Conservation (phyloP, 345 rosid genomes). For the Balakata baccata region DNA sequence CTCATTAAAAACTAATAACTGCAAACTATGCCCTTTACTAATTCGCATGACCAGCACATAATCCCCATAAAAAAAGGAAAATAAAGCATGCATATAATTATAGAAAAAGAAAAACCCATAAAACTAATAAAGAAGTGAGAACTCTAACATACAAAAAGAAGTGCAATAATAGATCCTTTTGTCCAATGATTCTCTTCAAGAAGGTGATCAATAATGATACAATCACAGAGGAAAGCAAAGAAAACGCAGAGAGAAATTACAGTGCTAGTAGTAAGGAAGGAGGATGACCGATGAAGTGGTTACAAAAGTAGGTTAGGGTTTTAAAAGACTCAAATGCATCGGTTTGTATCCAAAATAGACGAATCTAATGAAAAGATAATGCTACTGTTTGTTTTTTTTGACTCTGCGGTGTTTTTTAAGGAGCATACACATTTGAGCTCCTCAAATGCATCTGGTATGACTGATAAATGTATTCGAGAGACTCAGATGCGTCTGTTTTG, state of each 20-base stretch:
- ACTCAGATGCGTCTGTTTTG: too few species aligned
- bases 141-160: slow-evolving; percentile 39
- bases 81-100: neutral
- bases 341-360: too few species aligned
- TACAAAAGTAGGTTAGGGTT: too few species aligned
- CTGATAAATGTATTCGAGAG: too few species aligned
- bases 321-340: too few species aligned
- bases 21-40: slow-evolving; percentile 33
- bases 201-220: slow-evolving; percentile 60
- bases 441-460: too few species aligned
- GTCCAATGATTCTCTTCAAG: slow-evolving; percentile 74
- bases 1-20: slow-evolving; percentile 48
- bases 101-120: neutral
- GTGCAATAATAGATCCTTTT: slow-evolving; percentile 65
- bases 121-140: neutral
- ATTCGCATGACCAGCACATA: slow-evolving; percentile 50
- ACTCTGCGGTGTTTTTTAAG: too few species aligned
- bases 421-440: too few species aligned
- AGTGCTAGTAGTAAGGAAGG: slow-evolving; percentile 35
- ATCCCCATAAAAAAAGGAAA: slow-evolving; percentile 42
- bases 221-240: slow-evolving; percentile 59
- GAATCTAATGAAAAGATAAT: too few species aligned
- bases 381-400: too few species aligned
- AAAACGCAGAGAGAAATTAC: slow-evolving; percentile 49
- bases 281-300: slow-evolving; percentile 23